Conservation (phyloP, 176 grass and related monocot species). For the Zea mays region Zm-B73-REFERENCE-NAM-5.0 NC_050097.1:240432001-240432500, state of each 20-base stretch:
- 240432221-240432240: neutral
- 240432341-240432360: neutral
- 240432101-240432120: neutral
- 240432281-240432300: slow-evolving; percentile 1
- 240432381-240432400: neutral
- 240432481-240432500: neutral
- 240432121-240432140: neutral
- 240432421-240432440: neutral
- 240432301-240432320: neutral
- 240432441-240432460: neutral
- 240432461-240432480: neutral
- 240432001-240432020: neutral
- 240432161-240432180: neutral
- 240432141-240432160: neutral
- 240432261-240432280: neutral
- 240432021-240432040: neutral
- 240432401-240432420: neutral
- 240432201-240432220: neutral
- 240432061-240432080: neutral
- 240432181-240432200: neutral
- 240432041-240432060: slow-evolving; percentile 5
- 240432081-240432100: slow-evolving; percentile 2
- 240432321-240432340: neutral
- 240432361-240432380: neutral
- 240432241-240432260: neutral